Evolutionary conservation across 345 rosid species (phyloP).

Genomic region (Aquilaria malaccensis): DNA sequence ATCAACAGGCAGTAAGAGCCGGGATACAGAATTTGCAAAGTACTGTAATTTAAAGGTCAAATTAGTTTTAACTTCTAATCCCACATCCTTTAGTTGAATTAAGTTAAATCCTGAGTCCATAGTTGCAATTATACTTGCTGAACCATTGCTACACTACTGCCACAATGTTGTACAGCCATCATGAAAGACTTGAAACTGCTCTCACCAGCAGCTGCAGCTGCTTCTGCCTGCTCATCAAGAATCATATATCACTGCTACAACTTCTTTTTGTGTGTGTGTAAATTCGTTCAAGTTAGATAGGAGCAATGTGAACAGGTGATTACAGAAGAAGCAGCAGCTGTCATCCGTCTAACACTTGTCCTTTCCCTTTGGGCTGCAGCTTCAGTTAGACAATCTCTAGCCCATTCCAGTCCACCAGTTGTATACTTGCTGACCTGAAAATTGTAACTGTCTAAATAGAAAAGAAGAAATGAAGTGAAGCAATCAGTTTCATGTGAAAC

Average conservation of each 20-base stretch:
- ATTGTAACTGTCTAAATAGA: slow-evolving; percentile 18
- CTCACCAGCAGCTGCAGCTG: slow-evolving; percentile 96
- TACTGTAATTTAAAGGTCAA: slow-evolving; percentile 33
- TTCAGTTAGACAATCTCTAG: slow-evolving; percentile 79
- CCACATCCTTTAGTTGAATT: slow-evolving; percentile 1
- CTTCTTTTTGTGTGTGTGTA: background rate
- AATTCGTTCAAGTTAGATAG: background rate
- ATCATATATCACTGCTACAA: slow-evolving; percentile 17
- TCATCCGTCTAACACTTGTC: slow-evolving; percentile 76
- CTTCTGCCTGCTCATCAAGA: slow-evolving; percentile 69
- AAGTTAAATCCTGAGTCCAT: slow-evolving; percentile 2
- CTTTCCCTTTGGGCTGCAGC: slow-evolving; percentile 89
- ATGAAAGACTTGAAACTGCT: slow-evolving; percentile 93
- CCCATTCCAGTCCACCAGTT: slow-evolving; percentile 89
- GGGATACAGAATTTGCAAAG: slow-evolving; percentile 86
- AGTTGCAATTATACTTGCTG: slow-evolving; percentile 46
- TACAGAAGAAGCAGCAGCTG: slow-evolving; percentile 92
- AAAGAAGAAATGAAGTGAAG: slow-evolving; percentile 4
- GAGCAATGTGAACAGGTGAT: slow-evolving; percentile 20
- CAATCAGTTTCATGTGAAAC: slow-evolving; percentile 6
- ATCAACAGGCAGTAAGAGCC: slow-evolving; percentile 87
- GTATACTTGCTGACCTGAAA: slow-evolving; percentile 70
- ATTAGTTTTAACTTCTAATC: slow-evolving; percentile 5
- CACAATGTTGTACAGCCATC: slow-evolving; percentile 93
- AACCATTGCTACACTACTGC: slow-evolving; percentile 88